A percentile compares a stretch with the other conserved stretches of the same genome.
These are phyloP conservation scores for Mortierella claussenii DNA, from an alignment of 192 early-diverging fungal genomes.

Conservation along the genomic window DNA sequence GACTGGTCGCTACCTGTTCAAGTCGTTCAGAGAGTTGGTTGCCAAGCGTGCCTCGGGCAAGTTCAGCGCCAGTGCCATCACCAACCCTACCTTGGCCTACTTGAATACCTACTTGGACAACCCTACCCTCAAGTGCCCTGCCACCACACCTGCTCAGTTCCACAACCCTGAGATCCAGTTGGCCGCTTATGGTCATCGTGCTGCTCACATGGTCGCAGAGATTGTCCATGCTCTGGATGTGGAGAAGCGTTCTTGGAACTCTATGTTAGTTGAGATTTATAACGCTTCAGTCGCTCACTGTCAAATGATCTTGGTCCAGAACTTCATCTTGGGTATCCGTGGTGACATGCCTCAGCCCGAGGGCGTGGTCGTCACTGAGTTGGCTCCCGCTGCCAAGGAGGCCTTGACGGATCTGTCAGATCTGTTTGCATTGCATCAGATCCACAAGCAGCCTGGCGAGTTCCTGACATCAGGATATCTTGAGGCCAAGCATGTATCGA, in stretches of 20 bases:
- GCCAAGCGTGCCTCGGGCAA: slow-evolving; percentile 59
- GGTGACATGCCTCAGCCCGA: slow-evolving; percentile 53
- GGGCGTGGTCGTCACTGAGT: slow-evolving; percentile 34
- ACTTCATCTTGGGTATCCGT: slow-evolving; percentile 74
- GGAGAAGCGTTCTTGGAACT: slow-evolving; percentile 76
- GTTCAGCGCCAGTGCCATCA: slow-evolving; percentile 55
- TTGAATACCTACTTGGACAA: slow-evolving; percentile 63
- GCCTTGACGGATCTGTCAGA: slow-evolving; percentile 59
- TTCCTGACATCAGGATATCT: slow-evolving; percentile 69
- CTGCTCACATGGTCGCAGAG: slow-evolving; percentile 70
- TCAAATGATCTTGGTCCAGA: slow-evolving; percentile 77
- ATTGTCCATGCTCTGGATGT: slow-evolving; percentile 71
- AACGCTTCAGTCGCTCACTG: slow-evolving; percentile 81
- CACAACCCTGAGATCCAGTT: slow-evolving; percentile 70
- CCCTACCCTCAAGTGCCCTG: slow-evolving; percentile 69
- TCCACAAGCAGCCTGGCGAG: slow-evolving; percentile 76
- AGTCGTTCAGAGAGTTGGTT: slow-evolving; percentile 68
- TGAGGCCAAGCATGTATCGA: slow-evolving; percentile 55
- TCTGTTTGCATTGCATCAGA: slow-evolving; percentile 70
- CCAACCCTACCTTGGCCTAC: slow-evolving; percentile 55
- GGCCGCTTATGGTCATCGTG: slow-evolving; percentile 80
- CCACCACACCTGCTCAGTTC: slow-evolving; percentile 59
- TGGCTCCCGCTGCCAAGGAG: slow-evolving; percentile 53
- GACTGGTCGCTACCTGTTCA: slow-evolving; percentile 82
- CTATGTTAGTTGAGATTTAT: slow-evolving; percentile 79